Evolutionary conservation across 257 asterid genomes (phyloP).

Genomic region (Cinchona pubescens): DNA sequence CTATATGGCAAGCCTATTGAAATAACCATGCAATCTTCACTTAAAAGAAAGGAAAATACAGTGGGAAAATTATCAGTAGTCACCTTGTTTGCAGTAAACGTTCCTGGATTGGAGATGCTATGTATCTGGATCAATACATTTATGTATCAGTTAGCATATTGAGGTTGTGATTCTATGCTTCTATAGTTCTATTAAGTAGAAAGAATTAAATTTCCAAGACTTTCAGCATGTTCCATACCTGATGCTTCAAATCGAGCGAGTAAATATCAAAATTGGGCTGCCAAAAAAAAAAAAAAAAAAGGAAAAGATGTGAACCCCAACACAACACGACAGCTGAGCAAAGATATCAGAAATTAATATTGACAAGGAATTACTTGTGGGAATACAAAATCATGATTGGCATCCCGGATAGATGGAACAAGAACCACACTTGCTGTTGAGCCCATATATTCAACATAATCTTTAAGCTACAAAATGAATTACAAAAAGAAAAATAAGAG

Average conservation of each 20-base stretch:
- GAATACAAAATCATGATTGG: slow-evolving; percentile 87
- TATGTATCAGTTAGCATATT: slow-evolving; percentile 13
- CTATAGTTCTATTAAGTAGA: not conserved
- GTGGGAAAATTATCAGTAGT: slow-evolving; percentile 8
- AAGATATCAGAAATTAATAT: not conserved
- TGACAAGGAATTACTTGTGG: slow-evolving; percentile 64
- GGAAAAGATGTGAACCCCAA: slow-evolving; percentile 17
- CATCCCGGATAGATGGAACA: slow-evolving; percentile 89
- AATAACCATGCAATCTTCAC: not conserved
- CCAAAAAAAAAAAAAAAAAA: slow-evolving; percentile 30
- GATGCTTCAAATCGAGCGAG: slow-evolving; percentile 49
- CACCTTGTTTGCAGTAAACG: slow-evolving; percentile 80
- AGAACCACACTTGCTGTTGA: slow-evolving; percentile 72
- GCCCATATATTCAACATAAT: slow-evolving; percentile 92
- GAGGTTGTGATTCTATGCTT: not conserved
- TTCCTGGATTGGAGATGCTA: slow-evolving; percentile 86
- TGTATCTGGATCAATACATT: slow-evolving; percentile 45
- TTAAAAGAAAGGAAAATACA: slow-evolving; percentile 13
- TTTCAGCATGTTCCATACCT: slow-evolving; percentile 46
- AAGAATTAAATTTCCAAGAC: not conserved
- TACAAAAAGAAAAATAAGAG: slow-evolving; percentile 11
- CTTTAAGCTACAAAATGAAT: slow-evolving; percentile 65
- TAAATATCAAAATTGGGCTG: slow-evolving; percentile 84
- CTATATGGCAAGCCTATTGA: too few relatives aligned
- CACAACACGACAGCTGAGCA: slow-evolving; percentile 20